Evolutionary conservation across 495 filamentous ascomycete genomes (phyloP).

Genomic region (Penicillium silybi): DNA sequence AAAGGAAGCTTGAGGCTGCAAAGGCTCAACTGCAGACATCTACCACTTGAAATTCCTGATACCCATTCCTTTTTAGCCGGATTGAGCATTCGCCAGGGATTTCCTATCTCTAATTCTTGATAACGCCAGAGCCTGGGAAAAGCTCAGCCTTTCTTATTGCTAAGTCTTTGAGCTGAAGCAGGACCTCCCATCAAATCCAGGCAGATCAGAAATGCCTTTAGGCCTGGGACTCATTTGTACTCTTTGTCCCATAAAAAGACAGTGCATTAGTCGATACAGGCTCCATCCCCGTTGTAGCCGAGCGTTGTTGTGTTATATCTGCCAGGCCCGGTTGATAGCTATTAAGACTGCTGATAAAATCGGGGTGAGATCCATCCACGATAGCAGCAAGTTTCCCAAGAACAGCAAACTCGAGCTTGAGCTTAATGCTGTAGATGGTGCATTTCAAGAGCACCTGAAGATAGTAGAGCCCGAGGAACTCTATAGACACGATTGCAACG

Average conservation of each 20-base stretch:
- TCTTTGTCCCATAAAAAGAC: no score
- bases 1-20: background rate
- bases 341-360: background rate
- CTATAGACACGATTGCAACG: constrained; percentile 37
- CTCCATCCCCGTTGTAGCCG: no score
- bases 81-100: no score
- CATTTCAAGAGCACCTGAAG: constrained; percentile 42
- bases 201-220: no score
- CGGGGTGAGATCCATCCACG: background rate
- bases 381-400: constrained; percentile 20
- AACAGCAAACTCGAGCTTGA: constrained; percentile 50
- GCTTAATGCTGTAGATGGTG: constrained; percentile 48
- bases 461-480: constrained; percentile 39
- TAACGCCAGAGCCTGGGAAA: no score
- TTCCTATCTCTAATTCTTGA: background rate
- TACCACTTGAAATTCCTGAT: background rate
- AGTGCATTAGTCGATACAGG: no score
- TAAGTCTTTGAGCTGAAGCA: no score
- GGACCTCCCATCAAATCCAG: no score
- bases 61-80: background rate
- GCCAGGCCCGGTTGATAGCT: no score
- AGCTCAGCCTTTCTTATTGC: no score
- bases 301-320: no score
- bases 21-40: background rate
- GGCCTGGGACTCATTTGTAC: no score